Evolutionary conservation across 352 stramenopile genomes (phyloP).

Genomic region (Globisporangium acanthophoron): DNA sequence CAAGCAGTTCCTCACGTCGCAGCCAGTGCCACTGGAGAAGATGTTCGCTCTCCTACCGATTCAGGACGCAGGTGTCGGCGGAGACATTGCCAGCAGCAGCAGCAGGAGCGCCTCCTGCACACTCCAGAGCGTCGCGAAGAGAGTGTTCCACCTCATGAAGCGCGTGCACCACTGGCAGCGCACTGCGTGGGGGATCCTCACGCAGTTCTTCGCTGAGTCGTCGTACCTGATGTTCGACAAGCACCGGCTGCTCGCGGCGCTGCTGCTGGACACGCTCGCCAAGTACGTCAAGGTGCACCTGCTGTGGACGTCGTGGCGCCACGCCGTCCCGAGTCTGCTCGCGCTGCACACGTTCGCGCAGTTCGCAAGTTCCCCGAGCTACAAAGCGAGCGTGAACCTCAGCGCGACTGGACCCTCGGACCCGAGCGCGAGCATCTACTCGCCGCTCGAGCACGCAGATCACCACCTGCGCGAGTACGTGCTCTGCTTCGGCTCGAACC

Average conservation of each 20-base stretch:
- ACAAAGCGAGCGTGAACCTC: neutral
- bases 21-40: slow-evolving; percentile 16
- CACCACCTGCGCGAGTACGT: slow-evolving; percentile 50
- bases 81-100: slow-evolving; percentile 6
- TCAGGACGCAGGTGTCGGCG: slow-evolving; percentile 18
- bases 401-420: neutral
- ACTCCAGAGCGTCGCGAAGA: slow-evolving; percentile 23
- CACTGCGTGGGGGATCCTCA: slow-evolving; percentile 40
- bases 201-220: slow-evolving; percentile 27
- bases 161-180: slow-evolving; percentile 59
- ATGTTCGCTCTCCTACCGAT: slow-evolving; percentile 17
- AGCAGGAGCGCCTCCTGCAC: neutral
- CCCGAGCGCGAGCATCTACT: slow-evolving; percentile 11
- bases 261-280: slow-evolving; percentile 45
- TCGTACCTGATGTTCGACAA: slow-evolving; percentile 38
- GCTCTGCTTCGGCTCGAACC: slow-evolving; percentile 48
- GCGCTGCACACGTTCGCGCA: slow-evolving; percentile 34
- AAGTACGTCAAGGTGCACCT: slow-evolving; percentile 63
- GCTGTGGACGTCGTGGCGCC: slow-evolving; percentile 43
- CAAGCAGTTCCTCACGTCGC: slow-evolving; percentile 35
- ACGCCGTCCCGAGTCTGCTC: slow-evolving; percentile 34
- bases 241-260: slow-evolving; percentile 41
- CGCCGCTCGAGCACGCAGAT: slow-evolving; percentile 27
- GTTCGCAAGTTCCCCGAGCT: slow-evolving; percentile 4
- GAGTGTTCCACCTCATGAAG: slow-evolving; percentile 55